Evolutionary conservation across 805 yeast species (phyloP).

Genomic region (Pichia eremophila): DNA sequence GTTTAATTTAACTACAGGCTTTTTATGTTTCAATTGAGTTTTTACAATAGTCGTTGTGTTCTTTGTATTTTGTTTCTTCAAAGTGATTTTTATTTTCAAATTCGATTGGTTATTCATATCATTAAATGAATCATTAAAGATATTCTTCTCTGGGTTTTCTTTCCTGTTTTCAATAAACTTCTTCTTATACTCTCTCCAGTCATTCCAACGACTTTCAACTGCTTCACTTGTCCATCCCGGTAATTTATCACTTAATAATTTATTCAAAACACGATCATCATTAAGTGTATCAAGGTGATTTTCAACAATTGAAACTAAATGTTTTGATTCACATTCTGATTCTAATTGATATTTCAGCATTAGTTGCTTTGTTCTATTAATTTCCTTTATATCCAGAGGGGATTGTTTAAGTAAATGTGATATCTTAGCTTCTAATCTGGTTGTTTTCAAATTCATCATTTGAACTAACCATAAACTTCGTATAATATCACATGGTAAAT

Average conservation of each 20-base stretch:
- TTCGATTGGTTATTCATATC: neutral
- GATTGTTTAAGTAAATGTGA: neutral
- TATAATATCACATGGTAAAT: conserved; percentile 30
- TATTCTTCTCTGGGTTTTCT: neutral
- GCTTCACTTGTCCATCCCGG: conserved; percentile 12
- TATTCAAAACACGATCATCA: conserved; percentile 15
- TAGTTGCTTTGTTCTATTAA: conserved; percentile 3
- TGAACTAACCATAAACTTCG: conserved; percentile 30
- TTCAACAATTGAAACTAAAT: conserved; percentile 12
- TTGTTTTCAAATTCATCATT: conserved; percentile 20
- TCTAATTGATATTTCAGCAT: conserved; percentile 19
- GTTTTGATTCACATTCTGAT: conserved; percentile 18
- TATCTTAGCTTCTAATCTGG: conserved; percentile 10
- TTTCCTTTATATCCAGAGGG: conserved; percentile 1
- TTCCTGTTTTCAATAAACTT: conserved; percentile 3
- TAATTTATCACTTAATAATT: conserved; percentile 2
- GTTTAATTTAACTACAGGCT: no score
- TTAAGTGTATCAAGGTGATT: conserved; percentile 17
- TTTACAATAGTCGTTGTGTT: neutral
- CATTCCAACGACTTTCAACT: conserved; percentile 14
- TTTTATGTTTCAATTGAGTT: no score
- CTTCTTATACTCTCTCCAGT: conserved; percentile 20
- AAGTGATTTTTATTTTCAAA: conserved; percentile 1
- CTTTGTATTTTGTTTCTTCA: neutral
- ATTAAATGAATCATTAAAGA: neutral